Evolutionary conservation across 2,329 filamentous ascomycete genomes (phyloP), one percentile per base, ranked within the genome.

Genomic region (Exophiala phaeomuriformis): DNA sequence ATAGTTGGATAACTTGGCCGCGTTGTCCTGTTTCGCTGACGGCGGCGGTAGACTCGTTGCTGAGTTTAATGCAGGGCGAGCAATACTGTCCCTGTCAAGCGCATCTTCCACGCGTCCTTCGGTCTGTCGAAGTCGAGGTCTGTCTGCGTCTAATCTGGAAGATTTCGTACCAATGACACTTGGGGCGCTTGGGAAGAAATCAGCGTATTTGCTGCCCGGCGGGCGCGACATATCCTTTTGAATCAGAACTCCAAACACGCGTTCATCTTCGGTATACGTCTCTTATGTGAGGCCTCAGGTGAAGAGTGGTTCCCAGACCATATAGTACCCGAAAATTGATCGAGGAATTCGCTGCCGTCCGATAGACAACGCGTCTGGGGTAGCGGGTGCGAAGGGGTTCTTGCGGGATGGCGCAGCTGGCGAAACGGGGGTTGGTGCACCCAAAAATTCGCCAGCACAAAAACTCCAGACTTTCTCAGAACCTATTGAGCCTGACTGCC

Each of bases 161-260:
- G 67, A 71, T 70, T 74, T 74, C 48, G 68, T 60, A 74, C 71
- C 39, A 52, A 78, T 70, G 60, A 81, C 82, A 64, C 81, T 80
- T 63, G 87, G 86, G 67, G 86, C 87, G 68, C 85, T 82, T 64
- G 86, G 86, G 72, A 90, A 90, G 79, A 89, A 93, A 74, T 90
- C 83, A 74, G 85, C 86, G 78, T 90, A 90, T 75, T 84, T 84
- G 51, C 53, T 58, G 76, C 85, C 84, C 71, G 80, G 78, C 69
- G 84, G 81, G 77, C 86, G 88, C 82, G 88, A 88, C 85, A 87
- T 88, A 46, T 61, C 61, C 59, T 52, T 19, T 19, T 50, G 51
- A 27, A 50, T 58, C 52, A 63, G 31, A 49, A 57, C 46, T 45
- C 55, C 49, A 57, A 49, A 37, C 43, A 45, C 53, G 54, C 52